A percentile compares a stretch with the other conserved stretches of the same genome.
phyloP scores from a whole-genome alignment of 1,139 yeast species.

The Taiozyma sp. region DNA sequence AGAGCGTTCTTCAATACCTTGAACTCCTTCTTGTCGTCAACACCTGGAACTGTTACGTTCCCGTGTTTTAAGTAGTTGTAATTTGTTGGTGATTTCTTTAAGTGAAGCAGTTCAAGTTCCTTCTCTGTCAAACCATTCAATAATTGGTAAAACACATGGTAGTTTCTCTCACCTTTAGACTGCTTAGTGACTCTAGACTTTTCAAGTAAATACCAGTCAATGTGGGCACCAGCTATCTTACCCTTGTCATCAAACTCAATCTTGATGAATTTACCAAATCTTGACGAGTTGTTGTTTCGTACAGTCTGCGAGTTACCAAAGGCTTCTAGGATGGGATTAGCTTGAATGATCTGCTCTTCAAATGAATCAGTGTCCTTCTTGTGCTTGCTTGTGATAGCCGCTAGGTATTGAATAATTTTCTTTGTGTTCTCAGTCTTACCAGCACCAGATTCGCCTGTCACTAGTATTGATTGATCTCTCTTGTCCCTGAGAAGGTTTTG shows the following conservation, averaged over 20 bases:
- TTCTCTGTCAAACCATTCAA: constrained; percentile 59
- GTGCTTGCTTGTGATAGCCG: constrained; percentile 55
- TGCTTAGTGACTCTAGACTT: constrained; percentile 92
- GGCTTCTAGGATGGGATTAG: constrained; percentile 93
- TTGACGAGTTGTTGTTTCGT: constrained; percentile 88
- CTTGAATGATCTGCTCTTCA: constrained; percentile 84
- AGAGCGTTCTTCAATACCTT: constrained; percentile 59
- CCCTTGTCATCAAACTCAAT: constrained; percentile 69
- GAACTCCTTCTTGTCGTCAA: constrained; percentile 74
- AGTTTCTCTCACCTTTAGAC: constrained; percentile 74
- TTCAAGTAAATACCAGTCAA: constrained; percentile 91
- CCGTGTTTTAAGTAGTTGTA: constrained; percentile 55
- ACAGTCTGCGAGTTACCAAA: constrained; percentile 98
- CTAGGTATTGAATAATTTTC: constrained; percentile 86
- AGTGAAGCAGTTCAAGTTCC: constrained; percentile 43
- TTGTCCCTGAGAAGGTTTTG: constrained; percentile 65
- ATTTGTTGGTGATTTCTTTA: constrained; percentile 38
- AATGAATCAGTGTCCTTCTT: constrained; percentile 35
- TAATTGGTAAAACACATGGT: constrained; percentile 89
- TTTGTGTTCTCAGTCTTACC: constrained; percentile 99
- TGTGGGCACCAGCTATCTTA: constrained; percentile 80
- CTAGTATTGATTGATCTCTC: constrained; percentile 85
- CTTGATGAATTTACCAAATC: constrained; percentile 95
- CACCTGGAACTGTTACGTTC: constrained; percentile 54
- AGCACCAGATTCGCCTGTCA: constrained; percentile 98